Base-by-base conservation (phyloP, 106 monocot species). In the Narthecium ossifragum region DNA sequence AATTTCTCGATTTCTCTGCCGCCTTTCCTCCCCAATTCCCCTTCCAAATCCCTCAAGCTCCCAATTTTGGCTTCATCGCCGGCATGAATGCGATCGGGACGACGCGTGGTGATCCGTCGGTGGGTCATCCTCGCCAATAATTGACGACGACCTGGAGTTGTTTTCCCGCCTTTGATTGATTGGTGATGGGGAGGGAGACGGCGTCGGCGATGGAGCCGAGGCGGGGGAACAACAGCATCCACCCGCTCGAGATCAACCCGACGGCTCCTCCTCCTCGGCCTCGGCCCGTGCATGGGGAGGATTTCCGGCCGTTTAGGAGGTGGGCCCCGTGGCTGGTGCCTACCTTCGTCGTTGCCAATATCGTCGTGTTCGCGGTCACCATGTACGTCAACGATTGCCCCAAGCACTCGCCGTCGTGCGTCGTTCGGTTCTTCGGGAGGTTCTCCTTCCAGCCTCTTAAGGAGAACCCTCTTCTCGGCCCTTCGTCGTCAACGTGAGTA, bases 341-440 rank as follows among this genome's bases (percentile, higher is more conserved):
- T 7, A 23, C 47, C 12, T 37, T 88, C 67, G 61, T 73, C 13
- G 47, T 53, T 15, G 78, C 78, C 31, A 88, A 88, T 50, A 38
- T 66, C 30, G 51, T 61, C 15, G 5, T 84, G 37, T 92, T 92
- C 50, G 12, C 73, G 28, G 40, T 76, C 34, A 81, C 84, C 43
- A 92, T 92, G 92, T 88, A 78, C 65, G 70, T 80, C 30, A 92
- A 92, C 64, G 58, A 92, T 51, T 92, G 92, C 70, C 92, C 92
- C 6, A 65, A 51, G 48, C 61, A 65, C 9, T 66, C 62, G 34
- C 1, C 22, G 0, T 29, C 61, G 15, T 86, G 86, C 64, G 49
- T 63, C 26, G 67, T 61, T 17, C 26, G 62, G 6, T 64, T 51
- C 29, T 75, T 96, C n/a, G 94, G 94, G 26, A 57, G 94, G 48